These are phyloP conservation scores for Beta lomatogona DNA, from an alignment of 179 eudicot species.

Conservation along the genomic window DNA sequence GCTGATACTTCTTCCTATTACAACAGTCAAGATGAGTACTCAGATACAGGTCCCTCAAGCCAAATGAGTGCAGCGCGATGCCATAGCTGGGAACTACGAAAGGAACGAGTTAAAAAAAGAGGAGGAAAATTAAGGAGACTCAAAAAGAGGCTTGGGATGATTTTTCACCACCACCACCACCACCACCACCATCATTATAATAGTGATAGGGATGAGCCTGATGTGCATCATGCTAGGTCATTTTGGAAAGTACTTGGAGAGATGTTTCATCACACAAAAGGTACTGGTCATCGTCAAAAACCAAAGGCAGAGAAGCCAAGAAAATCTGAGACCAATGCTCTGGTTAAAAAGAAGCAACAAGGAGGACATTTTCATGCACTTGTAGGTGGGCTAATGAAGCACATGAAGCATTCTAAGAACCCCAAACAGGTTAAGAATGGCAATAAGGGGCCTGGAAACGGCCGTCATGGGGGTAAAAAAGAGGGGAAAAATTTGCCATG, in stretches of 20 bases:
- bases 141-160: slow-evolving; percentile 61
- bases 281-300: slow-evolving; percentile 32
- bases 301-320: slow-evolving; percentile 34
- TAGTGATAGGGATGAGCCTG: slow-evolving; percentile 25
- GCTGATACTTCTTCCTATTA: slow-evolving; percentile 28
- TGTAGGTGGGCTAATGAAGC: slow-evolving; percentile 53
- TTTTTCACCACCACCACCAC: slow-evolving; percentile 69
- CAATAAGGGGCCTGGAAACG: slow-evolving; percentile 20
- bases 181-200: slow-evolving; percentile 65
- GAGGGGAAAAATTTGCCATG: slow-evolving; percentile 38
- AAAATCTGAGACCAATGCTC: slow-evolving; percentile 31
- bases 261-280: slow-evolving; percentile 32
- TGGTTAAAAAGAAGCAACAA: slow-evolving; percentile 37
- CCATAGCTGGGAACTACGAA: slow-evolving; percentile 21
- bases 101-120: slow-evolving; percentile 22
- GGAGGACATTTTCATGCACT: slow-evolving; percentile 49
- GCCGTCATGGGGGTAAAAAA: slow-evolving; percentile 30
- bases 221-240: slow-evolving; percentile 31
- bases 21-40: slow-evolving; percentile 25
- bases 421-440: slow-evolving; percentile 40
- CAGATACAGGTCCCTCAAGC: slow-evolving; percentile 30
- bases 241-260: slow-evolving; percentile 41
- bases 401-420: slow-evolving; percentile 48
- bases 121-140: slow-evolving; percentile 51
- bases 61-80: slow-evolving; percentile 22